Evolutionary conservation across 2,329 filamentous ascomycete genomes (phyloP).

Genomic region (Pestalotiopsis sp.): DNA sequence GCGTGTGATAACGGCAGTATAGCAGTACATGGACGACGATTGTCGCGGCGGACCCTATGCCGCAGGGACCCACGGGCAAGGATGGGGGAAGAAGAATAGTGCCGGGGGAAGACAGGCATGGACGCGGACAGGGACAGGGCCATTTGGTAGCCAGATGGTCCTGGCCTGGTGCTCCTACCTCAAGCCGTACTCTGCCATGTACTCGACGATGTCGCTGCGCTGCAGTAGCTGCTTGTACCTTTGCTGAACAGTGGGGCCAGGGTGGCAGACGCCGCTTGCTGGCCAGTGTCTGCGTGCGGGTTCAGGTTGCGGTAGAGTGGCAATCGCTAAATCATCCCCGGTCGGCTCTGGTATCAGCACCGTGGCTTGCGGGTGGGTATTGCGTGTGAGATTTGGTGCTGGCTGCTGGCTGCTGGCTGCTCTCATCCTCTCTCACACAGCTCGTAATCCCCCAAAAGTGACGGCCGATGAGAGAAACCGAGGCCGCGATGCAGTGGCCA

Average conservation of each 20-base stretch:
- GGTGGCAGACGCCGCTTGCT: constrained; percentile 4
- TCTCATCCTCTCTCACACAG: neutral
- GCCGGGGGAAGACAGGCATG: neutral
- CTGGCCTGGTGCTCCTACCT: neutral
- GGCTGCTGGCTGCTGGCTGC: neutral
- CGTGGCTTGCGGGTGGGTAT: constrained; percentile 9
- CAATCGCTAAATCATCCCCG: constrained; percentile 8
- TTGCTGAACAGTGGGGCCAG: constrained; percentile 4
- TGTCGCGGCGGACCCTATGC: neutral
- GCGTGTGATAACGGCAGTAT: constrained; percentile 11
- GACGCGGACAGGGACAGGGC: neutral
- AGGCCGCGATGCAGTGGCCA: neutral
- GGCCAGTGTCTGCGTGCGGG: neutral
- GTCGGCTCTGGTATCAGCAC: constrained; percentile 8
- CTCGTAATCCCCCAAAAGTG: neutral
- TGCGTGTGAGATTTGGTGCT: constrained; percentile 6
- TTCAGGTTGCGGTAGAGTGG: constrained; percentile 7
- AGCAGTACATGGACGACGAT: neutral
- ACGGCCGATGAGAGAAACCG: neutral
- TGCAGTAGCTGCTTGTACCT: constrained; percentile 9
- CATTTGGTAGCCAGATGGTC: neutral
- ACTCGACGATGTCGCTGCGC: constrained; percentile 3
- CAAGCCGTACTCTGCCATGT: neutral
- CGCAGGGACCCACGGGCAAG: neutral
- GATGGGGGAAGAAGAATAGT: constrained; percentile 6